Base-by-base conservation (phyloP, 768 basidiomycete genomes). In the Gymnopilus dilepis region DNA sequence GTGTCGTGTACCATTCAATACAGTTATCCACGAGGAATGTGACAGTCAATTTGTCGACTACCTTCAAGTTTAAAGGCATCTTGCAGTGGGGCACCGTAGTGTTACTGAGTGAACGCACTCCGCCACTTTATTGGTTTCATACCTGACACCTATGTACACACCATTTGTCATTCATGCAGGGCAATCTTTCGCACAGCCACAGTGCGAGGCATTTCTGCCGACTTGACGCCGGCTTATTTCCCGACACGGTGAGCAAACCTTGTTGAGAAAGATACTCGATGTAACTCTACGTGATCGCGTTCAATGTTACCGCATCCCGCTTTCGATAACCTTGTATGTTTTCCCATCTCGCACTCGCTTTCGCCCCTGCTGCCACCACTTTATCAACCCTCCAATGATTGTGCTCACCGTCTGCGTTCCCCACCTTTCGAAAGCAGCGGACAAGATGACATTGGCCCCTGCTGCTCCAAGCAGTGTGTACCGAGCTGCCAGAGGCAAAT, bases 251-350 rank as follows among this genome's bases (percentile, higher is more conserved):
- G n/a, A n/a, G n/a, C n/a, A n/a, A n/a, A n/a, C 34, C 15, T 37
- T 9, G 34, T 8, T 11, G 33, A 34, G 33, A 34, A 34, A 34
- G 33, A 34, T 34, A 34, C 12, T 34, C 6, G 33, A 12, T 12
- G 33, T 34, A 34, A 6, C 33, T 6, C 33, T 34, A 34, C 6
- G 33, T 24, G 40, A 31, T 12, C 21, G 55, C 28, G 54, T 48
- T 45, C 12, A 21, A 24, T 59, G 50, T 67, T 66, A 77, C 62
- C 76, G 74, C 86, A 89, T 86, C 33, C 86, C 88, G 21, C 88
- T 86, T 67, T 94, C 92, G 2, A 99, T 87, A 8, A 84, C 80
- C 76, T 95, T 96, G 82, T 99, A 99, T 52, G 83, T 62, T 72
- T 94, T 94, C 4, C 89, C 90, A 13, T 86, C 86, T 47, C 79